A percentile compares a stretch with the other conserved stretches of the same genome.
Evolutionary conservation across 225 moss, liverwort and hornwort genomes (phyloP).

Genomic region (Anthoceros angustus): DNA sequence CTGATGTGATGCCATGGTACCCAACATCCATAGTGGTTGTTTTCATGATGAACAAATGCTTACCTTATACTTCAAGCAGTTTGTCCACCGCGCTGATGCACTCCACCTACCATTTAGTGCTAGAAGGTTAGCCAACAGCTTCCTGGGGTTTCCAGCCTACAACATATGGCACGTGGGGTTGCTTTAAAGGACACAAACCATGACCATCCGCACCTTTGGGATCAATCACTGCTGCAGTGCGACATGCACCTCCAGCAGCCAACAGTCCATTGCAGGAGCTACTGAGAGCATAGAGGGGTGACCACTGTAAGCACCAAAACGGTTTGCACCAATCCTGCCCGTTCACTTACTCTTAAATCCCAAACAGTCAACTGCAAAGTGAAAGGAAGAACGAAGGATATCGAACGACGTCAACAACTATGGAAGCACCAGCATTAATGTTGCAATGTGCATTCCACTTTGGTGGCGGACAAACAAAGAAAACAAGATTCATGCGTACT

Average conservation of each 20-base stretch:
- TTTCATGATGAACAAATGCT: background rate
- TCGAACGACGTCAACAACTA: too few relatives aligned
- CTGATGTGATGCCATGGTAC: constrained; percentile 9
- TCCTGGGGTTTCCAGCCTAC: background rate
- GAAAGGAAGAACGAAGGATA: constrained; percentile 5
- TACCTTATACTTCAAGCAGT: constrained; percentile 77
- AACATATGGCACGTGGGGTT: background rate
- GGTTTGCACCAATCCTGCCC: constrained; percentile 66
- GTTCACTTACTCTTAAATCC: constrained; percentile 66
- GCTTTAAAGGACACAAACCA: background rate
- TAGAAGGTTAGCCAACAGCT: constrained; percentile 6
- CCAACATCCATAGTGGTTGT: background rate
- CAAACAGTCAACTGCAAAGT: constrained; percentile 75
- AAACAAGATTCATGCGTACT: too few relatives aligned
- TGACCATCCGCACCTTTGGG: constrained; percentile 41
- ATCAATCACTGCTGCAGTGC: constrained; percentile 54
- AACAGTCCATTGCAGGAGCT: constrained; percentile 53
- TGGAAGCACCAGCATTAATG: too few relatives aligned
- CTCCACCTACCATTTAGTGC: constrained; percentile 38
- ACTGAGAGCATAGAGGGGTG: constrained; percentile 45
- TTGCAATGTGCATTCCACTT: too few relatives aligned
- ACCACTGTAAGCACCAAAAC: constrained; percentile 62
- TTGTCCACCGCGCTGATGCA: constrained; percentile 60
- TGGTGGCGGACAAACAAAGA: too few relatives aligned
- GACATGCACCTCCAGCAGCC: constrained; percentile 58